Base-by-base conservation (phyloP, 1,284 basidiomycete genomes). In the Tilletia caries region DNA sequence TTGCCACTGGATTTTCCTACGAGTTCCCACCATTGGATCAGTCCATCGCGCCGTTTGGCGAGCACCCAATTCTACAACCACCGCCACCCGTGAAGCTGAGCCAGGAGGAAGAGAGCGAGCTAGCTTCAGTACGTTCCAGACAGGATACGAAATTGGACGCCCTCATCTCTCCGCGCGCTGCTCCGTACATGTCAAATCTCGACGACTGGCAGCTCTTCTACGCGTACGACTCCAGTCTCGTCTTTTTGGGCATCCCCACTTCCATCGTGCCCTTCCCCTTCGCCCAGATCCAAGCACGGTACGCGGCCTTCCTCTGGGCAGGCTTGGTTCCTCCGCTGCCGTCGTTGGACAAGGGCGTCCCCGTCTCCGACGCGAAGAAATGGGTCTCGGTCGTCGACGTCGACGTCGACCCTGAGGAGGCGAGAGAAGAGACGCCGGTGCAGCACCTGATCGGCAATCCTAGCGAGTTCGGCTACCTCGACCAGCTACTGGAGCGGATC, bases 131-230 rank as follows among this genome's bases (percentile, higher is more conserved):
- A 12, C 62, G 34, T 33, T 33, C 62, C 29, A 37, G 12, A 15
- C 62, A 29, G 23, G 62, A 23, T 27, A 2, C 5, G 20, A 20
- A 18, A 13, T 29, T 41, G 34, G 34, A 37, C 8, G 23, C 33
- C 34, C 8, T 3, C 13, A 44, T 20, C 1, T 23, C 29, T 66
- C n/a, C 46, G 12, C 32, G 46, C 15, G 65, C 23, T n/a, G 29
- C 27, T 50, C 54, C 75, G 2, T 66, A 41, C 33, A 68, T 81
- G 15, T 68, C 70, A 20, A 73, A 82, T 48, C 67, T 82, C 1
- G 81, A 82, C 67, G 81, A 82, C 67, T 82, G 78, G 78, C 67
- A 68, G 13, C 70, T 82, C 10, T 79, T 81, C 68, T 79, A 80
- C 67, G n/a, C 43, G 0, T 37, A 62, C 12, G 81, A 82, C 33